Base-by-base conservation (phyloP, 2,329 filamentous ascomycete genomes). In the Triangularia verruculosa region DNA sequence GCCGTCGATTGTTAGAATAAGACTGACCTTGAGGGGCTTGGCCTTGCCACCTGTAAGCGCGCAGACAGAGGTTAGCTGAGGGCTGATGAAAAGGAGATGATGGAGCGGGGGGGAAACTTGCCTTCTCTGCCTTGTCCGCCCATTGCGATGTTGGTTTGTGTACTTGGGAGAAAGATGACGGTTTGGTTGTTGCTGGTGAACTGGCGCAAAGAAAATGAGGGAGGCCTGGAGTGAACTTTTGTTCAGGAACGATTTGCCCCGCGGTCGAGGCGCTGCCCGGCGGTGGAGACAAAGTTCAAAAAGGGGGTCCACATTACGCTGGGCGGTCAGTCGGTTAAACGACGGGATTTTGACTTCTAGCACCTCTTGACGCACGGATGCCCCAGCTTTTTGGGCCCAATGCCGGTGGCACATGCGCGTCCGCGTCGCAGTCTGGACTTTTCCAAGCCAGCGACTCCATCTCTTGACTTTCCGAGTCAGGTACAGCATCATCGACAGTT, bases 11-110 rank as follows among this genome's bases (percentile, higher is more conserved):
- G 4, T 17, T 7, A 47, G 39, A 47, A 8, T 1, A 17, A 20
- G n/a, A 47, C 66, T 66, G 51, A 72, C 70, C 89, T 97, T 97
- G 79, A 92, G 82, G 71, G 90, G 90, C 86, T 93, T 92, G 71
- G 81, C 86, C 83, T 93, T 93, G 83, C 90, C 90, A 77, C 89
- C 90, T 93, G 67, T 63, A 60, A 59, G 20, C 32, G 52, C 43
- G 22, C 57, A 58, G n/a, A 59, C 39, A 47, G 13, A 54, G 25
- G 68, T 67, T 65, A 69, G 66, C n/a, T 70, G 67, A 34, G 17
- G 47, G n/a, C n/a, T 17, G 25, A 56, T 8, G 47, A 27, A 53
- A 4, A 20, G 13, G 39, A 20, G 39, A 47, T 47, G 9, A 20
- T 47, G 6, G 9, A 28, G n/a, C n/a, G n/a, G 54, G 22, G 43